Conservation (phyloP, 202 grass and related monocot genomes). For the Saccharum hybrid region DNA sequence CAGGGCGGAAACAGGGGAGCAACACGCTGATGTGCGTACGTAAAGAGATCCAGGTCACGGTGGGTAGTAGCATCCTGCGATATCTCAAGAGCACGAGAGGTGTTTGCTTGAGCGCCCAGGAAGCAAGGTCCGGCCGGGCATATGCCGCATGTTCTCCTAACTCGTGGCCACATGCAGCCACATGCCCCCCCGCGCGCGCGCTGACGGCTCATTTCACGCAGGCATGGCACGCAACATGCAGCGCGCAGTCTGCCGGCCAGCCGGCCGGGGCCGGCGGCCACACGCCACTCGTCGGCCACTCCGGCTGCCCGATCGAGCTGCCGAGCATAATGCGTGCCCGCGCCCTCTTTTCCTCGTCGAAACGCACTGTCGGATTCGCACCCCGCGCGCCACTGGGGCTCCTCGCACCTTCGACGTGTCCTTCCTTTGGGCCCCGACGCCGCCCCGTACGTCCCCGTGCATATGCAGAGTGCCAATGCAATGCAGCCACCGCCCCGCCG, state of each 20-base stretch:
- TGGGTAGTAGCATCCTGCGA: not conserved
- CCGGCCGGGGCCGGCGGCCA: not conserved
- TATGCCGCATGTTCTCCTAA: constrained; percentile 41
- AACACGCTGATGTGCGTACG: too few species aligned
- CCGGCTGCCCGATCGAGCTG: not conserved
- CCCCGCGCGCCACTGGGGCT: not conserved
- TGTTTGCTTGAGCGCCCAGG: constrained; percentile 9
- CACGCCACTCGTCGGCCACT: constrained; percentile 16
- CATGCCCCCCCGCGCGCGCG: constrained; percentile 7
- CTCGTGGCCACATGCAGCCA: constrained; percentile 47
- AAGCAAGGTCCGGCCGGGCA: not conserved
- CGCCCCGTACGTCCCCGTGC: too few species aligned
- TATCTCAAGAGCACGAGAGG: constrained; percentile 3
- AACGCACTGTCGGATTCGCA: constrained; percentile 29
- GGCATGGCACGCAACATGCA: not conserved
- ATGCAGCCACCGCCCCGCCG: too few species aligned
- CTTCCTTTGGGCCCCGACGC: not conserved
- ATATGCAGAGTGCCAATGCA: not conserved
- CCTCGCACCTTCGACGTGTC: not conserved
- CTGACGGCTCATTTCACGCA: not conserved
- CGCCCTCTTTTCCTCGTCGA: constrained; percentile 18
- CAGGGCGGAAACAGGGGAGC: not conserved
- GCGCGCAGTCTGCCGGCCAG: not conserved
- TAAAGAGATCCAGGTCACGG: constrained; percentile 38
- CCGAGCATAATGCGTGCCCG: not conserved